phyloP scores from a whole-genome alignment of 2,329 filamentous ascomycete genomes.

The Sclerotinia subarctica region DNA sequence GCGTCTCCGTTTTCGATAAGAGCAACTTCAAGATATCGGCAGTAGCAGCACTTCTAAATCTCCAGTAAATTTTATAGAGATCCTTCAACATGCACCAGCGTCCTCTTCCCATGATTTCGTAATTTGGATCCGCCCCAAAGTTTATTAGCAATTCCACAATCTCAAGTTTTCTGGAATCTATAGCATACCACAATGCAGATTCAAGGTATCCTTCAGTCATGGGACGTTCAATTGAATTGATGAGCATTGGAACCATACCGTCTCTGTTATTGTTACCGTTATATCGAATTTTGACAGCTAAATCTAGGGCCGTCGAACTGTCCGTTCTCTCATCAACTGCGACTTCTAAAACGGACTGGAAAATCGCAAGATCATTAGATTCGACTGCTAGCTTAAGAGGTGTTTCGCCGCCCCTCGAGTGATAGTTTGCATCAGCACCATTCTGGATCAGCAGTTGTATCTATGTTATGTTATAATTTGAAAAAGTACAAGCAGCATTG shows the following conservation, averaged over 20 bases:
- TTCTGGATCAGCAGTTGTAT: neutral
- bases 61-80: neutral
- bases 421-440: neutral
- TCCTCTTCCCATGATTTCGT: neutral
- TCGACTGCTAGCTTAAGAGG: neutral
- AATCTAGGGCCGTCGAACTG: neutral
- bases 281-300: too few relatives aligned
- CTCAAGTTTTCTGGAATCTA: neutral
- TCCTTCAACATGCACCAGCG: neutral
- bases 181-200: neutral
- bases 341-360: neutral
- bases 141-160: neutral
- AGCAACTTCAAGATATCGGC: neutral
- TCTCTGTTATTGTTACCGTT: too few relatives aligned
- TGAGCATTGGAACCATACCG: neutral
- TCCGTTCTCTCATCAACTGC: neutral
- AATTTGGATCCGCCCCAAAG: neutral
- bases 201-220: neutral
- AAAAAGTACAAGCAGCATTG: neutral
- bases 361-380: neutral
- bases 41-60: neutral
- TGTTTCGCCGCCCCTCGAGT: accelerated
- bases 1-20: neutral
- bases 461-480: neutral
- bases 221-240: neutral